A percentile compares a stretch with the other conserved stretches of the same genome.
Evolutionary conservation across 768 basidiomycete species (phyloP).

Genomic region (Tulasnella sp.): DNA sequence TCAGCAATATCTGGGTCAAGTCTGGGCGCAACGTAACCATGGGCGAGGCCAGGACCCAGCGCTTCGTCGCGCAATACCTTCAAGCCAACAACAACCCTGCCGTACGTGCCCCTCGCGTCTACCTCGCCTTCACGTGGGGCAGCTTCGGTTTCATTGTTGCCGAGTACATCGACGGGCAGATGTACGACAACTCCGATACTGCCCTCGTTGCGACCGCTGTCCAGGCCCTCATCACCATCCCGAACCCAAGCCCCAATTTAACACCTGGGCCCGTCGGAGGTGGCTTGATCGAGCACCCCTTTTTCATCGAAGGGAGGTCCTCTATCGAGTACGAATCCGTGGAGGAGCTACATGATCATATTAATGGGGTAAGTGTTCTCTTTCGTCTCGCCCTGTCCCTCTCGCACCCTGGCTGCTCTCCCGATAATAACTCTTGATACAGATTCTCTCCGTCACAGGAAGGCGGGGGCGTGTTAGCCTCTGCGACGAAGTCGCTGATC

Average conservation of each 20-base stretch:
- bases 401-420: neutral
- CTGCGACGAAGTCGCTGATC: neutral
- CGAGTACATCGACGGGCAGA: too few species aligned
- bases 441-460: neutral
- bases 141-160: too few species aligned
- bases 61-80: neutral
- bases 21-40: neutral
- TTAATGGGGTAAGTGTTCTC: neutral
- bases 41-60: neutral
- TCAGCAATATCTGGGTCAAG: neutral
- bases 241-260: too few species aligned
- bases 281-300: too few species aligned
- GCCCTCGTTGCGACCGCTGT: too few species aligned
- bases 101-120: neutral
- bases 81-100: neutral
- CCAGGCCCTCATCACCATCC: too few species aligned
- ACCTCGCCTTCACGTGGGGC: too few species aligned
- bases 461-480: neutral
- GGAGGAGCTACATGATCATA: neutral
- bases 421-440: neutral
- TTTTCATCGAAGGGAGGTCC: too few species aligned
- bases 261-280: too few species aligned
- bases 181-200: too few species aligned
- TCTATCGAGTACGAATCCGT: neutral
- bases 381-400: neutral